phyloP scores from a whole-genome alignment of 441 rosid genomes.

The Jatropha podagrica region DNA sequence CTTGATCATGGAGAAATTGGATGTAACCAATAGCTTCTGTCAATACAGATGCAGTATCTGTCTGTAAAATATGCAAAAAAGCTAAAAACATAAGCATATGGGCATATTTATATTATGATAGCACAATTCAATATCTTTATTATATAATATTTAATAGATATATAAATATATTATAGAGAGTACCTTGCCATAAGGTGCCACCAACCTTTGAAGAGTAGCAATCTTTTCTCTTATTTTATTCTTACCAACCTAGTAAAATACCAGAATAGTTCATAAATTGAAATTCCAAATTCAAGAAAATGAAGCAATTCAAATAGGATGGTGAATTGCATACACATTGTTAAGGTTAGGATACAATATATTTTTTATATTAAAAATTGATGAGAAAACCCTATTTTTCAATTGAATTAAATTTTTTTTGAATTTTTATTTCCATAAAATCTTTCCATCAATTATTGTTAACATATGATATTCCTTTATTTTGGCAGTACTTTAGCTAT shows the following conservation, averaged over 20 bases:
- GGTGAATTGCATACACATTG: too few relatives aligned
- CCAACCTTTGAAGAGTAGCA: constrained; percentile 57
- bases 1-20: constrained; percentile 54
- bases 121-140: neutral
- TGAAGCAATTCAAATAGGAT: too few relatives aligned
- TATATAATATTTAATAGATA: too few relatives aligned
- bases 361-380: too few relatives aligned
- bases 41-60: constrained; percentile 67
- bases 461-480: too few relatives aligned
- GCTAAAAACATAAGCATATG: neutral
- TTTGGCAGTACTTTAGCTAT: too few relatives aligned
- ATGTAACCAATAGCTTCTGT: constrained; percentile 60
- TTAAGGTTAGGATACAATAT: too few relatives aligned
- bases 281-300: neutral
- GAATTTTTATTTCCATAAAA: too few relatives aligned
- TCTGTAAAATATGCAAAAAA: constrained; percentile 37
- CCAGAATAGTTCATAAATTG: neutral
- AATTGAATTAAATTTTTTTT: too few relatives aligned
- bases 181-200: constrained; percentile 67
- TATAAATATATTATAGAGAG: too few relatives aligned
- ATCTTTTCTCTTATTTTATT: constrained; percentile 58
- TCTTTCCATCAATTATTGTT: too few relatives aligned
- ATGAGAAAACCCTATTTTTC: too few relatives aligned
- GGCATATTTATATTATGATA: constrained; percentile 15
- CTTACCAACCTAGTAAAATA: constrained; percentile 38